These are phyloP conservation scores for Veloboletus limbatus DNA, from an alignment of 1,284 basidiomycete genomes.

Conservation along the genomic window DNA sequence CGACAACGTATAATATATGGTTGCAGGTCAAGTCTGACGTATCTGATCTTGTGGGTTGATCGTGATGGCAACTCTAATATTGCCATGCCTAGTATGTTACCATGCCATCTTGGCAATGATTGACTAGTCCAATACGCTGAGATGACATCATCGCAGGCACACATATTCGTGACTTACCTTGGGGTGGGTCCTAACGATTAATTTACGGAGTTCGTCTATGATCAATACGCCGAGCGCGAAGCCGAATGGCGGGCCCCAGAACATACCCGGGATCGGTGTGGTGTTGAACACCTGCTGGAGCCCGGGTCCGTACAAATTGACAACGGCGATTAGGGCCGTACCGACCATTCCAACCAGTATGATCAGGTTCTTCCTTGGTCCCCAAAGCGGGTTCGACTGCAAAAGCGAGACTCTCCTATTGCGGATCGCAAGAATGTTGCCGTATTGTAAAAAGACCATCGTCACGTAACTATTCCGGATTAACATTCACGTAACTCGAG, in stretches of 20 bases:
- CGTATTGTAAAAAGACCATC: constrained; percentile 40
- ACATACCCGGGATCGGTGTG: constrained; percentile 40
- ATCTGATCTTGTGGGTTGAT: too few relatives aligned
- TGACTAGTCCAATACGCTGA: constrained; percentile 22
- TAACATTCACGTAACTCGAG: constrained; percentile 12
- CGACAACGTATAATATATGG: neutral
- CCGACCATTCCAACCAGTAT: constrained; percentile 38
- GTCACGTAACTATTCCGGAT: constrained; percentile 39
- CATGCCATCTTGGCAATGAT: constrained; percentile 34
- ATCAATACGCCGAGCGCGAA: constrained; percentile 39
- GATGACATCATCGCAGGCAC: neutral
- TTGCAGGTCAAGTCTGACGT: too few relatives aligned
- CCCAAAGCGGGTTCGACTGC: constrained; percentile 39
- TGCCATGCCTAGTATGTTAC: constrained; percentile 12
- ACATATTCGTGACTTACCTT: constrained; percentile 30
- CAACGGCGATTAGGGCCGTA: constrained; percentile 38
- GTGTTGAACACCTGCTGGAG: constrained; percentile 40
- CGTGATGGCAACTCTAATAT: neutral
- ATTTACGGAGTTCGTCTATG: constrained; percentile 40
- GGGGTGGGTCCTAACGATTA: constrained; percentile 41
- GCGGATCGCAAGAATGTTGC: constrained; percentile 35
- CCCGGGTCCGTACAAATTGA: constrained; percentile 42
- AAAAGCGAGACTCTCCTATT: constrained; percentile 37
- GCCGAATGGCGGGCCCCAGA: constrained; percentile 43
- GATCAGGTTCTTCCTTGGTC: constrained; percentile 37